Evolutionary conservation across 805 yeast species (phyloP).

Genomic region (Candida sakaeoensis): DNA sequence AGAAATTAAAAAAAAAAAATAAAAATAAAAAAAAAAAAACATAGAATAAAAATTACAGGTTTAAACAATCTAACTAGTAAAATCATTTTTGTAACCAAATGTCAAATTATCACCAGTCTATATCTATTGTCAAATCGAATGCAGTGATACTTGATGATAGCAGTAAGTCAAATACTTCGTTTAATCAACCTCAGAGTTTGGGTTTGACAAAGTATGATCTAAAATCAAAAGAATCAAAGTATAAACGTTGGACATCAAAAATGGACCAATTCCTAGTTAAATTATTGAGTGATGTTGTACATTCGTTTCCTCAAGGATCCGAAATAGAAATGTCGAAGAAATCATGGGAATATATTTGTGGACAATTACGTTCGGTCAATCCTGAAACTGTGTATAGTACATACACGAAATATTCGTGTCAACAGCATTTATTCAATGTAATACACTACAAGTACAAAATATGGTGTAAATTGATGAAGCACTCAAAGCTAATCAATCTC

Average conservation of each 20-base stretch:
- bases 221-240: slow-evolving; percentile 33
- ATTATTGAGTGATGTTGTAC: slow-evolving; percentile 33
- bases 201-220: slow-evolving; percentile 27
- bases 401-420: slow-evolving; percentile 37
- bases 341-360: slow-evolving; percentile 36
- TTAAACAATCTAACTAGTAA: slow-evolving; percentile 1
- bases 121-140: not conserved
- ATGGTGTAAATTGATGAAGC: slow-evolving; percentile 32
- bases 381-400: slow-evolving; percentile 40
- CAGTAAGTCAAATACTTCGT: slow-evolving; percentile 9
- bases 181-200: slow-evolving; percentile 12
- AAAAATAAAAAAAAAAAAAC: too few species aligned
- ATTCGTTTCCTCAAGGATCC: slow-evolving; percentile 28
- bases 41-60: not conserved
- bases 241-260: slow-evolving; percentile 35
- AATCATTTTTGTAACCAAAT: not conserved
- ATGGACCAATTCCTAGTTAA: slow-evolving; percentile 34
- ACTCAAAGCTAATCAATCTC: slow-evolving; percentile 14
- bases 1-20: too few species aligned
- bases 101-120: not conserved
- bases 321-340: slow-evolving; percentile 32
- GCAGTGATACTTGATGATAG: not conserved
- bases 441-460: slow-evolving; percentile 33
- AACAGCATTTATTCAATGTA: slow-evolving; percentile 34
- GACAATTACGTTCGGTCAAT: slow-evolving; percentile 32